Conservation (phyloP, 495 filamentous ascomycete genomes). For the Platismatia glauca region DNA sequence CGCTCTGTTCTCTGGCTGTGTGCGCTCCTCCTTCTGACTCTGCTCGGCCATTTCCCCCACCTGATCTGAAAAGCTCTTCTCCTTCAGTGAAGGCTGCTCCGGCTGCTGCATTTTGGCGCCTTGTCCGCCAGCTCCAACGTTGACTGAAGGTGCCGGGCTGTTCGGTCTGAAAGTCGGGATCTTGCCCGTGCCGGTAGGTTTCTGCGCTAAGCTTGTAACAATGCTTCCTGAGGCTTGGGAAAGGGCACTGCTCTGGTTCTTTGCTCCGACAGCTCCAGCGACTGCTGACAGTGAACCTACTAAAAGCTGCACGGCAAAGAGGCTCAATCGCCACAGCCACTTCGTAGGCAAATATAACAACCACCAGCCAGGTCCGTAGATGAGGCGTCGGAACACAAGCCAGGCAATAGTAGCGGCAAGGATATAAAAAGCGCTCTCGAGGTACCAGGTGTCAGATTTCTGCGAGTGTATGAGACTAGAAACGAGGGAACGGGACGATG, state of each 20-base stretch:
- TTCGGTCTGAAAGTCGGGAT: constrained; percentile 25
- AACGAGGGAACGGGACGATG: constrained; percentile 63
- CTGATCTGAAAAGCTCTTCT: constrained; percentile 43
- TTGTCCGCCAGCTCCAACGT: constrained; percentile 32
- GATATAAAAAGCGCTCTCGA: constrained; percentile 77
- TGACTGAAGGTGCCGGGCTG: constrained; percentile 26
- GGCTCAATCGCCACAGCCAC: constrained; percentile 43
- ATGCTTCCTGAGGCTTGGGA: constrained; percentile 30
- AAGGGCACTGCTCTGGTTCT: constrained; percentile 26
- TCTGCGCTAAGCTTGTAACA: constrained; percentile 35
- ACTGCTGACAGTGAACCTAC: constrained; percentile 32
- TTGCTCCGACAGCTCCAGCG: constrained; percentile 32
- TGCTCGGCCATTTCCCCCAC: constrained; percentile 48
- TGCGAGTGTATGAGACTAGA: constrained; percentile 71
- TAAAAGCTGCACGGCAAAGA: constrained; percentile 31
- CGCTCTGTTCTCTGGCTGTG: background rate
- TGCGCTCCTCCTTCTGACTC: constrained; percentile 29
- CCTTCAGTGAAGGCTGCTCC: constrained; percentile 12
- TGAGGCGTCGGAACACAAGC: constrained; percentile 71
- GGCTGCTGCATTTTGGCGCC: constrained; percentile 27
- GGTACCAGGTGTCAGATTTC: constrained; percentile 96
- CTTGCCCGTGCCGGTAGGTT: constrained; percentile 28
- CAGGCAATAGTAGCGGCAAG: constrained; percentile 67
- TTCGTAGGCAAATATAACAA: constrained; percentile 71
- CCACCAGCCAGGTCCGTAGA: constrained; percentile 91